Evolutionary conservation across 1,139 yeast species (phyloP).

Genomic region (Taphrina betulina): DNA sequence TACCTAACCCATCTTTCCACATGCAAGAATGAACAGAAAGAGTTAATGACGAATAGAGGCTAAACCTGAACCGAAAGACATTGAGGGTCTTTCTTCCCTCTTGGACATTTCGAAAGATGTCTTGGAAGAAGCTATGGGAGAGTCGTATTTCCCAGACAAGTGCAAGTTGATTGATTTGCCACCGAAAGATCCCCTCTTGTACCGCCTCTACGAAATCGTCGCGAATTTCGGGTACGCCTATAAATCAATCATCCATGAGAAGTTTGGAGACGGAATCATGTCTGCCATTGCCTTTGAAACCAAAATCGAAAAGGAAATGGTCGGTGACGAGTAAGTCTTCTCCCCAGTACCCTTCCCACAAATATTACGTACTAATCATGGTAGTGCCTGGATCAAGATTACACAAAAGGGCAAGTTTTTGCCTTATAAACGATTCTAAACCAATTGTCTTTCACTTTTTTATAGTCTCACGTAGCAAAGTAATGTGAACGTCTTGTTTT

Average conservation of each 20-base stretch:
- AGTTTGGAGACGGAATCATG: conserved; percentile 39
- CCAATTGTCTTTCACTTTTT: no score
- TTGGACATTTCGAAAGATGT: conserved; percentile 35
- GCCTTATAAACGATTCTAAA: conserved; percentile 38
- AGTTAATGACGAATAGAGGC: conserved; percentile 2
- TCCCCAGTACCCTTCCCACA: no score
- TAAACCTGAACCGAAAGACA: conserved; percentile 37
- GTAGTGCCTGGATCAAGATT: conserved; percentile 39
- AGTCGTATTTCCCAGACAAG: conserved; percentile 13
- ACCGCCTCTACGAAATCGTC: conserved; percentile 38
- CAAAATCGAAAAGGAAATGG: conserved; percentile 39
- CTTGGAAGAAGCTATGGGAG: conserved; percentile 35
- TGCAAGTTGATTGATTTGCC: conserved; percentile 26
- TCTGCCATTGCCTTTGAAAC: conserved; percentile 38
- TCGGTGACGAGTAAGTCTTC: conserved; percentile 33
- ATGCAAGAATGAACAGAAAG: neutral
- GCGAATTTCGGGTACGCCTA: conserved; percentile 39
- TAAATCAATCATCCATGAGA: conserved; percentile 38
- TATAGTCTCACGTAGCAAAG: no score
- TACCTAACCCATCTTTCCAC: conserved; percentile 34
- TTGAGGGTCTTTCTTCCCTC: conserved; percentile 33
- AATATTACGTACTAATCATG: no score
- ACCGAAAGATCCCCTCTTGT: conserved; percentile 38
- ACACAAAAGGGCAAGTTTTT: conserved; percentile 38
- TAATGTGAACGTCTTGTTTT: no score